Evolutionary conservation across 148 eudicot species (phyloP).

Genomic region (Selenicereus undatus): DNA sequence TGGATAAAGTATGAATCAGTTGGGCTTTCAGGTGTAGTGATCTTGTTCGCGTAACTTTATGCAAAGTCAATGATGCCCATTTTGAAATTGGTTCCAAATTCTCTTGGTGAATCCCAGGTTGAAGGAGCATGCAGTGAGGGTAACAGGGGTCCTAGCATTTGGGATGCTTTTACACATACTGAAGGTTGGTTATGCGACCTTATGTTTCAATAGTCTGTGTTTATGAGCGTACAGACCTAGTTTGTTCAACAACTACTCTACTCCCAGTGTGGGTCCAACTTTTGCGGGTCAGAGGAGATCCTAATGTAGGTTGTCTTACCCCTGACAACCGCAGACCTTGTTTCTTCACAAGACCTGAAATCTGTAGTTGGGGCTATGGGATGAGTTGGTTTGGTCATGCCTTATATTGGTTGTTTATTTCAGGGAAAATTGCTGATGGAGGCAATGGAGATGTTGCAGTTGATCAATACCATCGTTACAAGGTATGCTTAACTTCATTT

Average conservation of each 20-base stretch:
- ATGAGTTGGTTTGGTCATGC: neutral
- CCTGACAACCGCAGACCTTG: too few species aligned
- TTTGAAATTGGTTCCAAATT: neutral
- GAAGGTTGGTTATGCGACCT: slow-evolving; percentile 28
- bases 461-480: slow-evolving; percentile 84
- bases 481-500: slow-evolving; percentile 37
- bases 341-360: neutral
- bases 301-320: too few species aligned
- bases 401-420: slow-evolving; percentile 2
- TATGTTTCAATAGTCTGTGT: neutral
- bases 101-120: slow-evolving; percentile 34
- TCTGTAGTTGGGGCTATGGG: neutral
- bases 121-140: slow-evolving; percentile 64
- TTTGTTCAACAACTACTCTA: neutral
- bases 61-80: too few species aligned
- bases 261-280: too few species aligned
- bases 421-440: slow-evolving; percentile 57
- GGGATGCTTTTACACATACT: slow-evolving; percentile 60
- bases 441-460: slow-evolving; percentile 74
- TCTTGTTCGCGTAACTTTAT: too few species aligned
- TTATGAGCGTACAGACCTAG: too few species aligned
- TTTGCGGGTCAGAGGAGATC: too few species aligned
- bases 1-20: neutral
- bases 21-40: neutral
- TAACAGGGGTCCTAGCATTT: slow-evolving; percentile 61